Evolutionary conservation across 23 red algal species (phyloP).

Genomic region (Gracilaria gracilis): DNA sequence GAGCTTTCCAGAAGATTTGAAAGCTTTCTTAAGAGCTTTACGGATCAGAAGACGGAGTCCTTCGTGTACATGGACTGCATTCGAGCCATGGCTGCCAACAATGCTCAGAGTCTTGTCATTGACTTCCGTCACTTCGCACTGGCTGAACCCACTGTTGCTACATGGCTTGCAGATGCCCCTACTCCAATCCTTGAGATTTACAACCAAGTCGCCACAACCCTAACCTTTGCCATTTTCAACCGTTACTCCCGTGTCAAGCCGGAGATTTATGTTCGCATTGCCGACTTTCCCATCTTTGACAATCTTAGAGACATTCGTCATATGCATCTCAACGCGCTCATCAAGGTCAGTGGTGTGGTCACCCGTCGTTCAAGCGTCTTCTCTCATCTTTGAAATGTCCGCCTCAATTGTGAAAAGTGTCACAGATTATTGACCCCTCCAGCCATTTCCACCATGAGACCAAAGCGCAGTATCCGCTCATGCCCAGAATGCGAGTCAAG

Average conservation of each 20-base stretch:
- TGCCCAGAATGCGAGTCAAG: slow-evolving; percentile 90
- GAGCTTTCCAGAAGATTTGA: slow-evolving; percentile 80
- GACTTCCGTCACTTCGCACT: slow-evolving; percentile 81
- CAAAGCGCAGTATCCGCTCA: slow-evolving; percentile 74
- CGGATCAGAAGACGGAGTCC: slow-evolving; percentile 83
- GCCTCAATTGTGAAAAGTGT: slow-evolving; percentile 91
- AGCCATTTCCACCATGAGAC: slow-evolving; percentile 49
- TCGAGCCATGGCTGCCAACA: slow-evolving; percentile 86
- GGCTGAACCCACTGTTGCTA: slow-evolving; percentile 85
- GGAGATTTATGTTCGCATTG: slow-evolving; percentile 96
- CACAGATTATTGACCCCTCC: slow-evolving; percentile 67
- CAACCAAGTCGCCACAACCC: slow-evolving; percentile 83
- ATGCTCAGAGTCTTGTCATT: slow-evolving; percentile 92
- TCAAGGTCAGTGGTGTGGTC: slow-evolving; percentile 94
- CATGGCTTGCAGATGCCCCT: slow-evolving; percentile 98
- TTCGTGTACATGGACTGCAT: slow-evolving; percentile 86
- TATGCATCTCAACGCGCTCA: slow-evolving; percentile 96
- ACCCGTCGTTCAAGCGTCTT: slow-evolving; percentile 92
- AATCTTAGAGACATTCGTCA: slow-evolving; percentile 96
- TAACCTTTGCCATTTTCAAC: slow-evolving; percentile 83
- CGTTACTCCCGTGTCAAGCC: slow-evolving; percentile 87
- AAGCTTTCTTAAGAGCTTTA: slow-evolving; percentile 70
- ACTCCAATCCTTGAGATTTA: slow-evolving; percentile 91
- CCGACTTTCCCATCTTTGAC: slow-evolving; percentile 94
- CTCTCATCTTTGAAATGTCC: slow-evolving; percentile 90